phyloP scores from a whole-genome alignment of 1,139 yeast species.

The Zygosaccharomyces sapae region DNA sequence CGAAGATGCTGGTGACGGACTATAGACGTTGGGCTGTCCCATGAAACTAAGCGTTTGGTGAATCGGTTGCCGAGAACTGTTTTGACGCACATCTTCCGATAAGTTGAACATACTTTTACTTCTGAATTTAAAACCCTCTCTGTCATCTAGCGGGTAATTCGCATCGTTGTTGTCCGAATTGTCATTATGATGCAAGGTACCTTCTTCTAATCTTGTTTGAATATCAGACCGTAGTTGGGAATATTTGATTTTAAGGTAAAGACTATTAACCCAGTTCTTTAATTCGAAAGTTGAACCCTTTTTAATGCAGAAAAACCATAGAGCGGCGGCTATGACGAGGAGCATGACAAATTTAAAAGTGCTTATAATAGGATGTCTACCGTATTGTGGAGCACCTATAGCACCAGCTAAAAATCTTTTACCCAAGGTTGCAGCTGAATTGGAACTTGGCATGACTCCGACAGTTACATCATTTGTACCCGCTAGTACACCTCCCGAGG shows the following conservation, averaged over 20 bases:
- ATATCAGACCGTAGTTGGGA: slow-evolving; percentile 14
- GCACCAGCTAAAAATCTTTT: slow-evolving; percentile 40
- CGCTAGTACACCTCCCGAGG: slow-evolving; percentile 48
- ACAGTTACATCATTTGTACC: slow-evolving; percentile 29
- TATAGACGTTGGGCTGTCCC: slow-evolving; percentile 8
- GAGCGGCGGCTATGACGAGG: slow-evolving; percentile 2
- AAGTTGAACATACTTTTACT: slow-evolving; percentile 32
- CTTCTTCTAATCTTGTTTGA: slow-evolving; percentile 27
- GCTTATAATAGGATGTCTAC: slow-evolving; percentile 1
- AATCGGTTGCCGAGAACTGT: slow-evolving; percentile 10
- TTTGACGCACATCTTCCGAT: slow-evolving; percentile 8
- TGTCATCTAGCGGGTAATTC: slow-evolving; percentile 12
- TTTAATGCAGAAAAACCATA: slow-evolving; percentile 5
- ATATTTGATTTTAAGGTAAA: slow-evolving; percentile 14
- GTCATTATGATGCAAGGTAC: slow-evolving; percentile 13
- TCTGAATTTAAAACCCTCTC: slow-evolving; percentile 23
- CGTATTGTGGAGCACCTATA: slow-evolving; percentile 4
- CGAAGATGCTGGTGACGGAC: slow-evolving; percentile 10
- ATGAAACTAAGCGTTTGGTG: slow-evolving; percentile 4
- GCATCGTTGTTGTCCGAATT: slow-evolving; percentile 3
- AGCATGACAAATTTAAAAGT: slow-evolving; percentile 6
- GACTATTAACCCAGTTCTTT: slow-evolving; percentile 6
- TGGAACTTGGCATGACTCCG: slow-evolving; percentile 53
- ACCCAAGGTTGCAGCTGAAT: slow-evolving; percentile 37
- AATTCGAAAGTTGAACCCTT: slow-evolving; percentile 4